These are phyloP conservation scores for Penicillium sp. DNA, from an alignment of 2,329 filamentous ascomycete species.

Conservation along the genomic window DNA sequence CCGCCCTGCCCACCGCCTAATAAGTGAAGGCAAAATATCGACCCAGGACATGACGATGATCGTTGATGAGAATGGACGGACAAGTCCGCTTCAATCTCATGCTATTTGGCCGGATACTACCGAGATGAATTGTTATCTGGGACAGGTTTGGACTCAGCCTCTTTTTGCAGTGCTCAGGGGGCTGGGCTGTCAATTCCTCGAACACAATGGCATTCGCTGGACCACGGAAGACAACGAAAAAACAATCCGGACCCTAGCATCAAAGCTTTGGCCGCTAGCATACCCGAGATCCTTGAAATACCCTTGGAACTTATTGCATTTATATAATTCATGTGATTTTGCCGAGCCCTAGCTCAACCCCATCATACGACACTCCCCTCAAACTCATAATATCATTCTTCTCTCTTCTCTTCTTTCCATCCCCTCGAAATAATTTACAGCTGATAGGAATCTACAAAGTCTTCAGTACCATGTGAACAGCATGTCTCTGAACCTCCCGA, in stretches of 20 bases:
- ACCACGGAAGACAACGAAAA: background rate
- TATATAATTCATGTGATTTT: background rate
- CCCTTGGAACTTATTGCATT: background rate
- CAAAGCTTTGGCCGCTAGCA: background rate
- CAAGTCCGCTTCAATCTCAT: background rate
- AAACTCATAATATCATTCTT: background rate
- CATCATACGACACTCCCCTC: background rate
- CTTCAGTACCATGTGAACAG: slow-evolving; percentile 12
- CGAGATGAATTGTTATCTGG: background rate
- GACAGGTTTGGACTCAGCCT: background rate
- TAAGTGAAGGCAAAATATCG: background rate
- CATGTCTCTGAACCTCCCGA: slow-evolving; percentile 14
- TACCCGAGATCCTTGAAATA: background rate
- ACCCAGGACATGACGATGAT: too few relatives aligned
- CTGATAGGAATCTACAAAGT: background rate
- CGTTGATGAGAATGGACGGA: background rate
- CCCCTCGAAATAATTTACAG: background rate
- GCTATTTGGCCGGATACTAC: background rate
- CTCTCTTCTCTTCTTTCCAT: background rate
- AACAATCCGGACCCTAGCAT: background rate
- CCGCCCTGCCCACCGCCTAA: background rate
- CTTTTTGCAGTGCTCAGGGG: background rate
- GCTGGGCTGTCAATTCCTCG: background rate
- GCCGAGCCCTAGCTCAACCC: slow-evolving; percentile 1
- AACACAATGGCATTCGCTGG: background rate